These are phyloP conservation scores for Eimeria brunetti DNA, from an alignment of 169 alveolate genomes.

Conservation along the genomic window DNA sequence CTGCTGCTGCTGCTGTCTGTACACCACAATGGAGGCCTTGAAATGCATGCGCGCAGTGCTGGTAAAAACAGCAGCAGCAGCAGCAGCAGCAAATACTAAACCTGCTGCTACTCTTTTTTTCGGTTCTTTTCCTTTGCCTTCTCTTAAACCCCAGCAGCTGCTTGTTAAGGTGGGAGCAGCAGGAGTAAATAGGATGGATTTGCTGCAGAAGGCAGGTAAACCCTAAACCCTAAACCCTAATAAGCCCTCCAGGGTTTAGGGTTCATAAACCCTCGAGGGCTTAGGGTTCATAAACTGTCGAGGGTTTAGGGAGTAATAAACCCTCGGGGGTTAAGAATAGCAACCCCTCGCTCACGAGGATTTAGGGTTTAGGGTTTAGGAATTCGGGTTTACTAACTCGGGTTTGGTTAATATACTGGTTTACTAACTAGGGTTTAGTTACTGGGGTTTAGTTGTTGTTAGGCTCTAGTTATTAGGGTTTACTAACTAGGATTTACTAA, in stretches of 20 bases:
- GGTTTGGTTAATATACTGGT: background rate
- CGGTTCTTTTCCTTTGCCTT: too few species aligned
- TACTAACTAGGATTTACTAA: background rate
- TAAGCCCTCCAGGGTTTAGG: background rate
- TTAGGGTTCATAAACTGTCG: background rate
- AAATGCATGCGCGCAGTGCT: slow-evolving; percentile 30
- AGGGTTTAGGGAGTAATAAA: too few species aligned
- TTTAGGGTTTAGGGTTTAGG: background rate
- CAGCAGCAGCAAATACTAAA: background rate
- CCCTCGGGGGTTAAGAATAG: too few species aligned
- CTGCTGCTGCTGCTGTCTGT: background rate
- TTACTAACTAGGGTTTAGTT: background rate
- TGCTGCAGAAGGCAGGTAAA: slow-evolving; percentile 48
- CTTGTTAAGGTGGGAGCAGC: slow-evolving; percentile 41
- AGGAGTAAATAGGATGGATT: slow-evolving; percentile 66
- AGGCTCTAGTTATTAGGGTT: background rate
- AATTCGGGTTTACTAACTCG: background rate
- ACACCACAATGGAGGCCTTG: background rate
- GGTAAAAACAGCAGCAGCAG: background rate
- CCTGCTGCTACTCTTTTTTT: background rate
- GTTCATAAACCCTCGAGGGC: background rate
- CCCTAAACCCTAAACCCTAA: background rate
- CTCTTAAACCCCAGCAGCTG: background rate
- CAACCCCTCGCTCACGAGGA: too few species aligned
- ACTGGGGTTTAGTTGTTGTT: background rate